Evolutionary conservation across 2,329 filamentous ascomycete species (phyloP), one percentile per base, ranked within the genome.

Genomic region (Saccharata proteae): DNA sequence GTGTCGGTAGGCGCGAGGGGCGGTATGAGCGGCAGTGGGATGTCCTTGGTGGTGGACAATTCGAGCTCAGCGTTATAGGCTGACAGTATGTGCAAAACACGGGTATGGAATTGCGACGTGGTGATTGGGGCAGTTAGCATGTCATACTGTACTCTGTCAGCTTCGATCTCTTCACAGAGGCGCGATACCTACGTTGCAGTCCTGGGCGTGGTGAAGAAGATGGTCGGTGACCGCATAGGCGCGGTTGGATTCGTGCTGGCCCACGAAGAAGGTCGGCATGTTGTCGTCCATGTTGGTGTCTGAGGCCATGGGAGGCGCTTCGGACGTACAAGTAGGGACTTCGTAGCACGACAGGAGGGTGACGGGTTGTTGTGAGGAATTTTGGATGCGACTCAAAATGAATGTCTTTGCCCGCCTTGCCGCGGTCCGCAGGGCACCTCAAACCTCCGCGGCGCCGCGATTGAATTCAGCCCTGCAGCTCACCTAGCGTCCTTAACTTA

Each of bases 1-100:
- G 84, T 86, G 50, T 94, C 86, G 38, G 80, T 71, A 8, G 84
- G 78, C 1, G 77, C 81, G 41, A 98, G 61, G 24, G 85, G 76
- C 8, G 64, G 52, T 26, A 70, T 54, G 16, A 66, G 46, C 16
- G 65, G 63, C 13, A 59, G 46, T 6, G 62, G 59, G 22, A 58
- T 47, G 10, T 51, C 36, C 10, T 51, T 46, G 32, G 61, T 51
- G 19, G 47, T 42, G 20, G 50, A 49, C 23, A 60, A 51, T 27
- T 67, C 57, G 13, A 71, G 47, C 10, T 60, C 48, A 4, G 61
- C 49, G 8, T 71, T 54, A 47, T 80, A 72, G 26, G 61, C 54
- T 25, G 69, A 64, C 18, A 81, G 61, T 17, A 81, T 61, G 15
- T 63, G 60, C 41, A 79, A 62, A 11, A 90, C 74, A 34, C 80